A percentile compares a stretch with the other conserved stretches of the same genome.
phyloP scores from a whole-genome alignment of 2,329 filamentous ascomycete species.

The Penicillium sp. region DNA sequence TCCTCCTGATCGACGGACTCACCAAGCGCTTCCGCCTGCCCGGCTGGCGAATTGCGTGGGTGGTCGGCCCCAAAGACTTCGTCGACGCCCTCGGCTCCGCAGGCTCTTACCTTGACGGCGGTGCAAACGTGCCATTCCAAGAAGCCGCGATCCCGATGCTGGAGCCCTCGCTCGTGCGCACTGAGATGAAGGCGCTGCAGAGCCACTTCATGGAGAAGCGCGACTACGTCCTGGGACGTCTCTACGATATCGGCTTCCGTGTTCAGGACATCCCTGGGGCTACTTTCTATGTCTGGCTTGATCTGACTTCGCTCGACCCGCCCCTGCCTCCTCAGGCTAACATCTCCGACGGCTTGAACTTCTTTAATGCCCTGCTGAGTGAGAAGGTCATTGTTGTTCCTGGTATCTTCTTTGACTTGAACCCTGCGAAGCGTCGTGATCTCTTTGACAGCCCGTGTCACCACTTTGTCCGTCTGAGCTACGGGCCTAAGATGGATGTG shows the following conservation, averaged over 20 bases:
- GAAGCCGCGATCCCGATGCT: conserved; percentile 91
- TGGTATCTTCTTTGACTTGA: conserved; percentile 96
- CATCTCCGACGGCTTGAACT: conserved; percentile 91
- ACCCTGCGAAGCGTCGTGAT: conserved; percentile 84
- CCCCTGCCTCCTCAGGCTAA: conserved; percentile 60
- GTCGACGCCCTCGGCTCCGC: conserved; percentile 90
- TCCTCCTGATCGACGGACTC: conserved; percentile 90
- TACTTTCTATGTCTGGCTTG: conserved; percentile 90
- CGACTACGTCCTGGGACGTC: conserved; percentile 79
- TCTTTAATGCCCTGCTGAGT: conserved; percentile 89
- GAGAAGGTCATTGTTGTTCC: conserved; percentile 97
- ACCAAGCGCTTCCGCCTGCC: conserved; percentile 96
- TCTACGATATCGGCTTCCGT: conserved; percentile 82
- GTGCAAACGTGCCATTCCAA: conserved; percentile 93
- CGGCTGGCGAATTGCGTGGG: conserved; percentile 96
- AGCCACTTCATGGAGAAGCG: conserved; percentile 88
- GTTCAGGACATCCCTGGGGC: conserved; percentile 82
- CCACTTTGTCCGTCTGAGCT: conserved; percentile 82
- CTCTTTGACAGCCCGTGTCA: conserved; percentile 94
- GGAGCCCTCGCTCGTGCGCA: conserved; percentile 75
- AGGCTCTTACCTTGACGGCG: conserved; percentile 90
- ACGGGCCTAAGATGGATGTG: conserved; percentile 78
- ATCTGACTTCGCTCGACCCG: conserved; percentile 51
- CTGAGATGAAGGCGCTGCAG: conserved; percentile 88
- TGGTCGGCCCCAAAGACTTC: conserved; percentile 93